These are phyloP conservation scores for Erodium trifolium DNA, from an alignment of 441 rosid genomes.

Conservation along the genomic window DNA sequence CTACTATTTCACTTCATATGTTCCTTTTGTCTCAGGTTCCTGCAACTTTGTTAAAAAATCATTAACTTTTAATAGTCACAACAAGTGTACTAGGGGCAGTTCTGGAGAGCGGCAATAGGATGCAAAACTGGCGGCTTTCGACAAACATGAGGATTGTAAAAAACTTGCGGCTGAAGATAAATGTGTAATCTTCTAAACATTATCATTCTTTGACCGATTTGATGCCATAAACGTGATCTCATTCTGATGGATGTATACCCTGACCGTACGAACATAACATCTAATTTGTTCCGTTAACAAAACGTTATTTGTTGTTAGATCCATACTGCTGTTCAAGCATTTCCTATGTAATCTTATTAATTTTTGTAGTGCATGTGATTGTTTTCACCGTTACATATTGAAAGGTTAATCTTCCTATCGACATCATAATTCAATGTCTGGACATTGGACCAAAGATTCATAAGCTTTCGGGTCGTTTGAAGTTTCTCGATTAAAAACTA, in stretches of 20 bases:
- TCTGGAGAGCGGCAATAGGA: neutral
- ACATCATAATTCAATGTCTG: no score
- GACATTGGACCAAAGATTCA: no score
- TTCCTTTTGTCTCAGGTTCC: neutral
- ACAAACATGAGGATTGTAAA: neutral
- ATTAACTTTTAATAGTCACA: neutral
- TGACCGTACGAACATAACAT: no score
- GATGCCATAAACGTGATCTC: neutral
- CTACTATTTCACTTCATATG: neutral
- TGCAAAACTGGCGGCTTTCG: neutral
- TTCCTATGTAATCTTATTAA: no score
- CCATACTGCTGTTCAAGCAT: no score
- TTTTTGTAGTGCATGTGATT: no score
- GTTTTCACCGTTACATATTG: no score
- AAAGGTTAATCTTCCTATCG: no score
- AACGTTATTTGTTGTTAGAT: no score
- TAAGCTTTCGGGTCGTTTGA: no score
- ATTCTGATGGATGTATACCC: neutral
- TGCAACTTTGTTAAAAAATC: neutral
- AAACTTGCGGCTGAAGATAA: neutral
- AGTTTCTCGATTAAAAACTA: no score
- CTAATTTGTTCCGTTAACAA: no score
- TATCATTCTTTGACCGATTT: neutral
- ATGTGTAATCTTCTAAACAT: neutral
- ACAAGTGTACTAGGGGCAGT: neutral